These are phyloP conservation scores for Dendrostoma leiphaemia DNA, from an alignment of 2,329 filamentous ascomycete genomes.

Conservation along the genomic window DNA sequence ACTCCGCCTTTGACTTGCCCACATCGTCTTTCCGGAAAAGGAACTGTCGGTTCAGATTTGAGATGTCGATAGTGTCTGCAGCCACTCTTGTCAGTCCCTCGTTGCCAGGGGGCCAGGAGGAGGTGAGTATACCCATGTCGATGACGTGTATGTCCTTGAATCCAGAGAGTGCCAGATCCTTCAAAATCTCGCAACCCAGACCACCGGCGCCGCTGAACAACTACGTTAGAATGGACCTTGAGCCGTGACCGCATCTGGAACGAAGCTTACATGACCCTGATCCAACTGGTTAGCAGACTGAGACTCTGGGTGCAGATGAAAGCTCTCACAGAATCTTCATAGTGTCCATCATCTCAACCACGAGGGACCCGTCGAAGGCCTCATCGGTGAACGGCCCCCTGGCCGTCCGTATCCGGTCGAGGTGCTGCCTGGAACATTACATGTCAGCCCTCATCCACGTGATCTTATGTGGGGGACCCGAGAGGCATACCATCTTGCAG, in stretches of 20 bases:
- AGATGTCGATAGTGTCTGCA: conserved; percentile 94
- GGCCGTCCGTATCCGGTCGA: conserved; percentile 76
- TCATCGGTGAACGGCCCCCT: conserved; percentile 73
- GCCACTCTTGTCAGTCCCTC: conserved; percentile 10
- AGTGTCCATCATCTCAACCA: conserved; percentile 57
- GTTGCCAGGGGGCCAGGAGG: not conserved
- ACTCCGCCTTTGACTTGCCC: conserved; percentile 88
- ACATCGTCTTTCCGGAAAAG: conserved; percentile 91
- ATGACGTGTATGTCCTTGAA: conserved; percentile 99
- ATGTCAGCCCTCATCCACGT: too few species aligned
- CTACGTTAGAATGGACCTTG: conserved; percentile 10
- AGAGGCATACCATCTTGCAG: conserved; percentile 32
- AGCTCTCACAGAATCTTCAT: conserved; percentile 71
- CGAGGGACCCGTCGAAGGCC: conserved; percentile 49
- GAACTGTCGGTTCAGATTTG: conserved; percentile 96
- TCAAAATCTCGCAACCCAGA: conserved; percentile 92
- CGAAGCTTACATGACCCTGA: conserved; percentile 49
- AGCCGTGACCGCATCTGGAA: conserved; percentile 12
- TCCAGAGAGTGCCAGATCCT: conserved; percentile 90
- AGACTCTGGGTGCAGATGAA: not conserved
- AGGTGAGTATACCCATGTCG: conserved; percentile 75
- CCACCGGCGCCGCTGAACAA: conserved; percentile 81
- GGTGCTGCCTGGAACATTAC: conserved; percentile 64
- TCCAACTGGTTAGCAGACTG: conserved; percentile 22
- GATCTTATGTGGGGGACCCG: not conserved